Base-by-base conservation (phyloP, 495 filamentous ascomycete genomes). In the Oleoguttula mirabilis region DNA sequence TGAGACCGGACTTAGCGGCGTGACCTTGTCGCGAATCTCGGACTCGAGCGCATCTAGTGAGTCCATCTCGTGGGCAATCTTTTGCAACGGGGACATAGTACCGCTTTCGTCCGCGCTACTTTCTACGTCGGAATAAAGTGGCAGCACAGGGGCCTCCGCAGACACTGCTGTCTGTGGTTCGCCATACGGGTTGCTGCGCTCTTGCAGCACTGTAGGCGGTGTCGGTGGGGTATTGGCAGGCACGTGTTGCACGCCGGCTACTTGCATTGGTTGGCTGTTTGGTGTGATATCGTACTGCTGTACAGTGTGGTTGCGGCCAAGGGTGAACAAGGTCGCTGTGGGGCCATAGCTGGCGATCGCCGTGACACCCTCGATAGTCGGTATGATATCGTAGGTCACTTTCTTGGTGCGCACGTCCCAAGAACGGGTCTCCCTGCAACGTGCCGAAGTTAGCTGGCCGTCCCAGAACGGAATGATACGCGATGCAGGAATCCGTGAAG, bases 341-440 rank as follows among this genome's bases (percentile, higher is more conserved):
- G 87, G 82, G 0, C 90, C 90, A 60, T 88, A 94, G 46, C 86
- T 81, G 19, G 86, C 78, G 17, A 98, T 68, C 20, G 83, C 90
- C 32, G 72, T 74, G 36, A 94, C 75, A 23, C 79, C 76, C 4
- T 86, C 81, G 15, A 88, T 71, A 4, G 87, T 95, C 21, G 85
- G 83, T 32, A 98, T 82, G 34, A 72, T 69, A 49, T 94, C 87
- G 60, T 75, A 93, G 11, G 87, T 80, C 43, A 95, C 83, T 48
- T 88, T 81, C 58, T 96, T 98, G 8, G 92, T 98, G 50, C 86
- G 73, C 43, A 98, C 90, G 69, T 98, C 90, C 88, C 90, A 96
- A 27, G 84, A 76, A 55, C 80, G 79, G 40, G 88, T 94, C 67
- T 90, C 81, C 38, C 90, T 98, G 56, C 50, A 45, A 51, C 19